A percentile compares a stretch with the other conserved stretches of the same genome.
Conservation (phyloP, 2,329 filamentous ascomycete species). For the Xylariaceae sp. region DNA sequence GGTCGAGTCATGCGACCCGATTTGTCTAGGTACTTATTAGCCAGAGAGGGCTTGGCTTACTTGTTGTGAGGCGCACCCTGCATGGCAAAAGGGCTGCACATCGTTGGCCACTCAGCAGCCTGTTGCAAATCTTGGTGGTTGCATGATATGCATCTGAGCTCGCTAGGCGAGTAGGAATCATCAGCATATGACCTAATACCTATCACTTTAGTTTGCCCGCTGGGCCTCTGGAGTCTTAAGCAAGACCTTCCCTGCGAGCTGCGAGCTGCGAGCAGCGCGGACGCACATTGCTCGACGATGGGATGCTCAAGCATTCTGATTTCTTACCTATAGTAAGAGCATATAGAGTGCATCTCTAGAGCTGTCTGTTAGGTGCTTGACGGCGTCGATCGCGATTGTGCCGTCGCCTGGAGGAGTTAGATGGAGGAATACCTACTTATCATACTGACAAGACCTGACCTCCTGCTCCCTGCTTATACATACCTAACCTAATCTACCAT, state of each 20-base stretch:
- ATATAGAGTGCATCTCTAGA: neutral
- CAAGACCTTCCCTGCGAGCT: conserved; percentile 20
- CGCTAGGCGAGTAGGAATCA: conserved; percentile 27
- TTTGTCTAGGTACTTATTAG: conserved; percentile 31
- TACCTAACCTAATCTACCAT: neutral
- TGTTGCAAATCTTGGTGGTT: conserved; percentile 32
- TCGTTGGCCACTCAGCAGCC: conserved; percentile 31
- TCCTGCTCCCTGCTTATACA: neutral
- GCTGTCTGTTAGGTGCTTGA: neutral
- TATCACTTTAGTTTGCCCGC: conserved; percentile 18
- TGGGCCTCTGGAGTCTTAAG: conserved; percentile 7
- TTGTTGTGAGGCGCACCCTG: conserved; percentile 31
- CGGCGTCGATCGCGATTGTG: neutral
- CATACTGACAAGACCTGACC: neutral
- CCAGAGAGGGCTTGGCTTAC: conserved; percentile 32
- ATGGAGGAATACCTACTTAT: neutral
- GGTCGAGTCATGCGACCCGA: conserved; percentile 34
- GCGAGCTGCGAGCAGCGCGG: conserved; percentile 24
- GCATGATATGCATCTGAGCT: conserved; percentile 32
- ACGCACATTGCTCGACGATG: conserved; percentile 9
- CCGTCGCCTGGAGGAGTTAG: neutral
- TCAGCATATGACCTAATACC: conserved; percentile 30
- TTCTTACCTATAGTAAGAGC: neutral
- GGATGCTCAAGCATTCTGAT: neutral
- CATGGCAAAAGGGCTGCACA: conserved; percentile 32